These are phyloP conservation scores for Paecilomyces variotii DNA, from an alignment of 2,329 filamentous ascomycete genomes.

Conservation along the genomic window DNA sequence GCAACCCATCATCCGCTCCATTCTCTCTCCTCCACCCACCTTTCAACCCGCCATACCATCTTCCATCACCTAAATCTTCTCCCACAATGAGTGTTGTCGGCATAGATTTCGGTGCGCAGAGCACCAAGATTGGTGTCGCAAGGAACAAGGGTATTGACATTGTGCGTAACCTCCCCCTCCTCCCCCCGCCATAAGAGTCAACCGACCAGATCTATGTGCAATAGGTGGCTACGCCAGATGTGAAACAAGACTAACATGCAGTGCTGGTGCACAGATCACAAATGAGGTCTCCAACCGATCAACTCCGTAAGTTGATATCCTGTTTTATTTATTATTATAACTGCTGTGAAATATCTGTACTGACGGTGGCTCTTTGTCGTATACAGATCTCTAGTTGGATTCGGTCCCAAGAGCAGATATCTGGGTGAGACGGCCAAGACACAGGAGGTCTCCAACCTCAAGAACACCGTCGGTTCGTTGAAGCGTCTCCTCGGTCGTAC, in stretches of 20 bases:
- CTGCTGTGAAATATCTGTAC: neutral
- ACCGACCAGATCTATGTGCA: neutral
- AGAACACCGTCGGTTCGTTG: conserved; percentile 91
- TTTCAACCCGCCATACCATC: conserved; percentile 12
- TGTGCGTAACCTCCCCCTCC: conserved; percentile 53
- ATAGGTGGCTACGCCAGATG: neutral
- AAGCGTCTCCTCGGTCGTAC: conserved; percentile 87
- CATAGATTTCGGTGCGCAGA: conserved; percentile 92
- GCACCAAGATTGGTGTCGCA: conserved; percentile 95
- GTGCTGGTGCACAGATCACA: conserved; percentile 63
- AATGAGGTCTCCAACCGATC: conserved; percentile 99
- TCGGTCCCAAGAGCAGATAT: conserved; percentile 88
- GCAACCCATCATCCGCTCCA: conserved; percentile 12
- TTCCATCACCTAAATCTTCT: conserved; percentile 6
- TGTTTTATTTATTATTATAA: conserved; percentile 1
- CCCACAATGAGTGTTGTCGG: conserved; percentile 58
- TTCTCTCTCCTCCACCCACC: conserved; percentile 9
- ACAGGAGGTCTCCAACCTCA: conserved; percentile 98
- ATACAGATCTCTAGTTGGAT: conserved; percentile 79
- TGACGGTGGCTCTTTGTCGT: conserved; percentile 7
- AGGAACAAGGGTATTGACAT: conserved; percentile 98
- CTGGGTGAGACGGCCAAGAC: conserved; percentile 95
- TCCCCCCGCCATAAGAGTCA: conserved; percentile 3
- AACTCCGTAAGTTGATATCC: conserved; percentile 71
- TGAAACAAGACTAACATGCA: conserved; percentile 7